Evolutionary conservation across 257 asterid genomes (phyloP).

Genomic region (Solanum tarijense): DNA sequence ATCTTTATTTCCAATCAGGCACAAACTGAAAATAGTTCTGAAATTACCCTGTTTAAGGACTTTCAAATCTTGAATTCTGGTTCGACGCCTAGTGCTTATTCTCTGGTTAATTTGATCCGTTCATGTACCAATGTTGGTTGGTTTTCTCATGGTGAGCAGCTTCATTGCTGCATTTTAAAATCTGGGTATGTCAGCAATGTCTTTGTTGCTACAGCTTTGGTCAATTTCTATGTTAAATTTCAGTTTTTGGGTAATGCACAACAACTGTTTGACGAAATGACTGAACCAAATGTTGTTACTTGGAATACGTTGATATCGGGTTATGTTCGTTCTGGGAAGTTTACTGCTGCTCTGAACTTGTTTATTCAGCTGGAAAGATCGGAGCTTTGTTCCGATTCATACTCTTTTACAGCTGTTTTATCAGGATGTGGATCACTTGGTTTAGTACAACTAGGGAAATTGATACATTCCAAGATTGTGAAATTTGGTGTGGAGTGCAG

Average conservation of each 20-base stretch:
- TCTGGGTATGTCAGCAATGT: constrained; percentile 34
- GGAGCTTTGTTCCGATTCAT: constrained; percentile 42
- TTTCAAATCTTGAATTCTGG: constrained; percentile 27
- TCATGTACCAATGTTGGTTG: constrained; percentile 24
- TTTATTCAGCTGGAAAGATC: constrained; percentile 48
- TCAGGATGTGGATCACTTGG: constrained; percentile 60
- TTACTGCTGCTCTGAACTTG: constrained; percentile 35
- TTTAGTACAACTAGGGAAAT: constrained; percentile 35
- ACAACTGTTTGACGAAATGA: constrained; percentile 51
- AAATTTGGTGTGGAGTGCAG: constrained; percentile 42
- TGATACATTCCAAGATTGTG: constrained; percentile 67
- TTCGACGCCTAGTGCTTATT: constrained; percentile 23
- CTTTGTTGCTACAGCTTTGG: constrained; percentile 43
- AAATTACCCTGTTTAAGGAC: constrained; percentile 14
- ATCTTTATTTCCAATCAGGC: background rate
- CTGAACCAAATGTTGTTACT: constrained; percentile 59
- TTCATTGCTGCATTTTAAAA: constrained; percentile 39
- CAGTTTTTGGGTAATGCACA: constrained; percentile 33
- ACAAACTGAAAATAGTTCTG: background rate
- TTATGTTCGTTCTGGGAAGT: constrained; percentile 52
- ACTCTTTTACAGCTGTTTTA: constrained; percentile 60
- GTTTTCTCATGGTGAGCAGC: constrained; percentile 49
- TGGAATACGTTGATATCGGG: constrained; percentile 89
- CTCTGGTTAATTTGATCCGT: constrained; percentile 47
- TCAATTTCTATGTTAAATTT: constrained; percentile 30